phyloP scores from a whole-genome alignment of 805 yeast species.

The Saccharomycopsis sp. region DNA sequence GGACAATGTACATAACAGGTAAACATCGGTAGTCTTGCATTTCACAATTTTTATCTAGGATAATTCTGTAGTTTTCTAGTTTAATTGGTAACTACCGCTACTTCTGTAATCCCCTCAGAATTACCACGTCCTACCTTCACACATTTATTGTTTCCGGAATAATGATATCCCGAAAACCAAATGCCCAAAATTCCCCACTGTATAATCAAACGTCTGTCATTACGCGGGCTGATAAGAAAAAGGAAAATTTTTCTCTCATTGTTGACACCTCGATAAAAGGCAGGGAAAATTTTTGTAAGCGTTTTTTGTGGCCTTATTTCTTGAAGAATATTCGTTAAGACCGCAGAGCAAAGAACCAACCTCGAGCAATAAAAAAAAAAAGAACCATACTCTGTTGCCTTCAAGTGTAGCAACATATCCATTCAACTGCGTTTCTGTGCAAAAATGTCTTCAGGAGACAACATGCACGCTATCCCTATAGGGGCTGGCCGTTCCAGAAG shows the following conservation, averaged over 20 bases:
- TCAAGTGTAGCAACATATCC: neutral
- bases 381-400: neutral
- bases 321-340: neutral
- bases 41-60: too few species aligned
- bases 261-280: neutral
- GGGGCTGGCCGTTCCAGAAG: constrained; percentile 23
- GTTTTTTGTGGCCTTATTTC: neutral
- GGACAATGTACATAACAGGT: too few species aligned
- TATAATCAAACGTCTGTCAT: too few species aligned
- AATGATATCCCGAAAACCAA: too few species aligned
- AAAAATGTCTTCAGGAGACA: neutral
- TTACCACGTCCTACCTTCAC: too few species aligned
- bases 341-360: neutral
- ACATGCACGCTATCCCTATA: constrained; percentile 4
- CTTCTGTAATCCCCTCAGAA: too few species aligned
- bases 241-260: neutral
- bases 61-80: too few species aligned
- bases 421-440: constrained; percentile 1
- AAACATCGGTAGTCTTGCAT: too few species aligned
- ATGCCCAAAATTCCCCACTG: too few species aligned
- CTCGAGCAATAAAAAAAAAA: too few species aligned
- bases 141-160: too few species aligned
- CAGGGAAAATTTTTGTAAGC: neutral
- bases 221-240: neutral
- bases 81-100: too few species aligned